A percentile compares a stretch with the other conserved stretches of the same genome.
Conservation (phyloP, 108 stramenopile species). For the Cyclotella kingstonii region DNA sequence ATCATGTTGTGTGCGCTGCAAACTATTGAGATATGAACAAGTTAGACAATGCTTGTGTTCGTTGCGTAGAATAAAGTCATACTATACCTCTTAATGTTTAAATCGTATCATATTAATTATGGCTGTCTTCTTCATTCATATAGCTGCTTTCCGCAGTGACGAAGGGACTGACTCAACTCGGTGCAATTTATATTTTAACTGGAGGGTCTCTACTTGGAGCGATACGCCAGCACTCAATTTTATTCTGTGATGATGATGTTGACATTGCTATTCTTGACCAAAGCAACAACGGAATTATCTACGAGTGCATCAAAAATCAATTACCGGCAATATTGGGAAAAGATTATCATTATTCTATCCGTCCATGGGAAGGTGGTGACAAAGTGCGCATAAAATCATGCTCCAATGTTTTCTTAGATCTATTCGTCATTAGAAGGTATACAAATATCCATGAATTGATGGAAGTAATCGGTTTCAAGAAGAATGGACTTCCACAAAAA, state of each 20-base stretch:
- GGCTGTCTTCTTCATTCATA: too few relatives aligned
- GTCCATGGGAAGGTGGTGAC: conserved; percentile 74
- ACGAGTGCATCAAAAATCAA: conserved; percentile 36
- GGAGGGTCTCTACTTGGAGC: conserved; percentile 73
- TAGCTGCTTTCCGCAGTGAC: conserved; percentile 30
- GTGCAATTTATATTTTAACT: conserved; percentile 57
- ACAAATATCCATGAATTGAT: conserved; percentile 36
- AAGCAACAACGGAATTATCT: conserved; percentile 12
- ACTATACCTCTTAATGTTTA: not conserved
- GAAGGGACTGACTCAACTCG: conserved; percentile 39
- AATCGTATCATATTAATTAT: not conserved
- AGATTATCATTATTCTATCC: conserved; percentile 41
- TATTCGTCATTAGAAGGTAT: conserved; percentile 59
- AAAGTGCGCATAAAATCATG: conserved; percentile 47
- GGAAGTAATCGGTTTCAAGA: conserved; percentile 49
- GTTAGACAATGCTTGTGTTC: too few relatives aligned
- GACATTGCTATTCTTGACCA: conserved; percentile 68
- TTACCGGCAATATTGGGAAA: conserved; percentile 37
- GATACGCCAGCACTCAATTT: conserved; percentile 66
- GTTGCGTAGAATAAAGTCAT: not conserved
- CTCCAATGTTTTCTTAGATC: conserved; percentile 59
- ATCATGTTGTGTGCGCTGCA: too few relatives aligned
- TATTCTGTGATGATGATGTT: conserved; percentile 82
- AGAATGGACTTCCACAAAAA: conserved; percentile 60
- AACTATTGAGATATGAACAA: too few relatives aligned